Conservation (phyloP, 495 filamentous ascomycete species). For the Neurospora hispaniola region DNA sequence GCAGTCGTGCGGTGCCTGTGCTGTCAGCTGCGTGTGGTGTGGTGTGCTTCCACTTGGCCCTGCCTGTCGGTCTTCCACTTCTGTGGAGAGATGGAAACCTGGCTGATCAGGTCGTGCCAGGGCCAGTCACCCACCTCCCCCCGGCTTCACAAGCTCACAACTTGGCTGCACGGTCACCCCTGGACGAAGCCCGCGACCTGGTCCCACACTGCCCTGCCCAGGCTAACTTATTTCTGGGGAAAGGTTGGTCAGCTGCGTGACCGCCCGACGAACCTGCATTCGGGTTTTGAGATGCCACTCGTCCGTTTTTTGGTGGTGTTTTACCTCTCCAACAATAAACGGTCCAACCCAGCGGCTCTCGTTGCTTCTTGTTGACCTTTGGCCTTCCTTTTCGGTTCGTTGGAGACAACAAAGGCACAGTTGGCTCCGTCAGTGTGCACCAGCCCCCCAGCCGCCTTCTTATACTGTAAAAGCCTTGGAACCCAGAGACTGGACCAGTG, state of each 20-base stretch:
- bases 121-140: background rate
- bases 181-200: background rate
- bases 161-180: background rate
- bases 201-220: background rate
- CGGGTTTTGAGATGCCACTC: background rate
- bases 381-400: background rate
- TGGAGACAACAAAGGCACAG: background rate
- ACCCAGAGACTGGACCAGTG: background rate
- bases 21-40: background rate
- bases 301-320: background rate
- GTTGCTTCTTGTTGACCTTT: background rate
- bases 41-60: background rate
- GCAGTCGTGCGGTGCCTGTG: background rate
- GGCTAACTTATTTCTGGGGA: background rate
- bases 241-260: background rate
- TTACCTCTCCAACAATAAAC: background rate
- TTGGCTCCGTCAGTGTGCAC: background rate
- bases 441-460: background rate
- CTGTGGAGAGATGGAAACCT: background rate
- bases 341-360: background rate
- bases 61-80: background rate
- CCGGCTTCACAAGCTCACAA: background rate
- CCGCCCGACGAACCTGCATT: background rate
- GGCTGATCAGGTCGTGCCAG: background rate
- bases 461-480: background rate